Evolutionary conservation across 352 stramenopile species (phyloP).

Genomic region (Phytophthora melonis): DNA sequence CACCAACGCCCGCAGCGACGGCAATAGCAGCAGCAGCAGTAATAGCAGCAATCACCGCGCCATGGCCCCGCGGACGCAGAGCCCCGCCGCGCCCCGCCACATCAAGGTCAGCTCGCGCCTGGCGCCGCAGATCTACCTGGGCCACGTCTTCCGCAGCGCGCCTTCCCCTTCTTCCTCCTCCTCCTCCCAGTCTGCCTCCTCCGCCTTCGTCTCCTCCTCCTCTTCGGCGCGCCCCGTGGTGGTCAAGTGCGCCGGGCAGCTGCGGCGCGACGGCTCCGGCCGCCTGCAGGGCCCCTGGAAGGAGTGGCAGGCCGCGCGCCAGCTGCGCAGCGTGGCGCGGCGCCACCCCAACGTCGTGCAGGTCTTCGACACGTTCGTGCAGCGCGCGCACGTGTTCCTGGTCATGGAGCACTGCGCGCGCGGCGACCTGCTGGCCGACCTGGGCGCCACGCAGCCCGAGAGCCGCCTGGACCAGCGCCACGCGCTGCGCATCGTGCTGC

Average conservation of each 20-base stretch:
- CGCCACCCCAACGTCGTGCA: slow-evolving; percentile 53
- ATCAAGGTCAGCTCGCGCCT: slow-evolving; percentile 45
- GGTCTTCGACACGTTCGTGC: slow-evolving; percentile 47
- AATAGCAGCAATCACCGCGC: not conserved
- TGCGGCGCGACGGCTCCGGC: slow-evolving; percentile 28
- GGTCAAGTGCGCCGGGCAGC: slow-evolving; percentile 39
- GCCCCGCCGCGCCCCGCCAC: slow-evolving; percentile 16
- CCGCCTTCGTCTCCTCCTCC: too few relatives aligned
- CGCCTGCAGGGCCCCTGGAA: slow-evolving; percentile 33
- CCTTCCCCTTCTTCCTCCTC: too few relatives aligned
- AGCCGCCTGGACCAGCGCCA: slow-evolving; percentile 34
- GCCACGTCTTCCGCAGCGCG: slow-evolving; percentile 23
- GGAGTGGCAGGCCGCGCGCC: slow-evolving; percentile 38
- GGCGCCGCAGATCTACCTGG: slow-evolving; percentile 43
- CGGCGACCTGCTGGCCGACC: slow-evolving; percentile 54
- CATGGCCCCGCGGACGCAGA: not conserved
- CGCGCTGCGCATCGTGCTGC: slow-evolving; percentile 39
- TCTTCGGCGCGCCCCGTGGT: slow-evolving; percentile 16
- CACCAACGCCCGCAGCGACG: not conserved
- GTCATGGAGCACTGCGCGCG: slow-evolving; percentile 68
- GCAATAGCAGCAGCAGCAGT: not conserved
- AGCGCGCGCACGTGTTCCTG: slow-evolving; percentile 46
- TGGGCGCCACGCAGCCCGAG: slow-evolving; percentile 39
- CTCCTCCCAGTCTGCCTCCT: too few relatives aligned
- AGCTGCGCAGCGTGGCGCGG: slow-evolving; percentile 16